Conservation (phyloP, 108 stramenopile species). For the Cylindrotheca fusiformis region DNA sequence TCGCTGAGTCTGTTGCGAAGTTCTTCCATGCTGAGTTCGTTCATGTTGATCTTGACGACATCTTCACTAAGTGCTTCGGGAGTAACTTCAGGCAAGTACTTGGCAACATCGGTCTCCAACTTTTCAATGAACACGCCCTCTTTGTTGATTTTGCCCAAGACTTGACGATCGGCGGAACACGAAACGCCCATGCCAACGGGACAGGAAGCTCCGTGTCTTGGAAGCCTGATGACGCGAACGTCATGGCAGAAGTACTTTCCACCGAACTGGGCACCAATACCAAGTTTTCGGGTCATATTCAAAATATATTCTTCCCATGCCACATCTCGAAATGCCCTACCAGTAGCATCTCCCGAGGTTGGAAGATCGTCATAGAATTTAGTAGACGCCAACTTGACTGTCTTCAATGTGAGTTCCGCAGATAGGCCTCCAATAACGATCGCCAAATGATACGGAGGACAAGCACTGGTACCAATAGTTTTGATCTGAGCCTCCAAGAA, state of each 20-base stretch:
- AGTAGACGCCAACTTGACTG: slow-evolving; percentile 92
- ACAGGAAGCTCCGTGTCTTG: slow-evolving; percentile 95
- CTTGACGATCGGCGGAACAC: slow-evolving; percentile 96
- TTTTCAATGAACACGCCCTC: slow-evolving; percentile 95
- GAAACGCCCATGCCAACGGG: slow-evolving; percentile 95
- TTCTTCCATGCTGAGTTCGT: slow-evolving; percentile 82
- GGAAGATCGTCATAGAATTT: slow-evolving; percentile 94
- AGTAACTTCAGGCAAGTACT: slow-evolving; percentile 92
- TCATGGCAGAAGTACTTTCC: slow-evolving; percentile 99
- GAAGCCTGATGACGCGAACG: slow-evolving; percentile 90
- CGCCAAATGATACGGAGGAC: slow-evolving; percentile 95
- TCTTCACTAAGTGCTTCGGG: slow-evolving; percentile 44
- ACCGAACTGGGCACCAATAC: slow-evolving; percentile 96
- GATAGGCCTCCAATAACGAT: slow-evolving; percentile 93
- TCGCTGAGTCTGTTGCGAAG: slow-evolving; percentile 75
- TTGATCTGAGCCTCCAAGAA: slow-evolving; percentile 93
- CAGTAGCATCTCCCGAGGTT: slow-evolving; percentile 81
- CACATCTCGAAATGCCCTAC: slow-evolving; percentile 92
- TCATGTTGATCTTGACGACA: slow-evolving; percentile 88
- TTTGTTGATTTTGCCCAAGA: slow-evolving; percentile 90
- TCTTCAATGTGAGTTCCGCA: slow-evolving; percentile 92
- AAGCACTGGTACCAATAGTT: slow-evolving; percentile 93
- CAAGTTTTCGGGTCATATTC: slow-evolving; percentile 86
- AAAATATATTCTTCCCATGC: slow-evolving; percentile 89
- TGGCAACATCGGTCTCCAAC: slow-evolving; percentile 87